These are phyloP conservation scores for Fusarium denticulatum DNA, from an alignment of 2,329 filamentous ascomycete species.

Conservation along the genomic window DNA sequence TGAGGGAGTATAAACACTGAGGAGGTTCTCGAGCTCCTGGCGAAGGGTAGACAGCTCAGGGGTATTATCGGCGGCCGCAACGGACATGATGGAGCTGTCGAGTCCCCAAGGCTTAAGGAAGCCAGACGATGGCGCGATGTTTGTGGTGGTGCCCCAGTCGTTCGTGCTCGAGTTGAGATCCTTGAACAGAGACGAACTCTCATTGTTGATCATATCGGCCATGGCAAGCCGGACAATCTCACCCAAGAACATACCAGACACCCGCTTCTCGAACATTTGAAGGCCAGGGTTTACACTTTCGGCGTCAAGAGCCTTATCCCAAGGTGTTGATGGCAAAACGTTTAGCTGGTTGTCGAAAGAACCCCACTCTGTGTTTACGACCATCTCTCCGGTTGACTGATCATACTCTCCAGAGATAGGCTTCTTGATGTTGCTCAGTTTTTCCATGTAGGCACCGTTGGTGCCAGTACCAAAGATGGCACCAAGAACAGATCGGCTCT, in stretches of 20 bases:
- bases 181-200: slow-evolving; percentile 75
- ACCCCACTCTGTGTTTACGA: slow-evolving; percentile 98
- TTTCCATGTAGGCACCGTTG: slow-evolving; percentile 97
- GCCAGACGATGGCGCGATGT: slow-evolving; percentile 70
- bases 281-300: slow-evolving; percentile 90
- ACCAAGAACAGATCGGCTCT: slow-evolving; percentile 87
- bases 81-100: slow-evolving; percentile 89
- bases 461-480: slow-evolving; percentile 98
- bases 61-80: slow-evolving; percentile 82
- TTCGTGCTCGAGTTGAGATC: slow-evolving; percentile 79
- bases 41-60: slow-evolving; percentile 77
- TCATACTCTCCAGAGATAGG: slow-evolving; percentile 76
- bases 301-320: slow-evolving; percentile 81
- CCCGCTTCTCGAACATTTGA: slow-evolving; percentile 99
- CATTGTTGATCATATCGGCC: slow-evolving; percentile 75
- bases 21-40: slow-evolving; percentile 78
- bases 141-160: slow-evolving; percentile 75
- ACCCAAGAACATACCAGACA: slow-evolving; percentile 97
- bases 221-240: slow-evolving; percentile 88
- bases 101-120: slow-evolving; percentile 87
- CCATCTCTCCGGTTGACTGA: slow-evolving; percentile 87
- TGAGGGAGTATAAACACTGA: slow-evolving; percentile 80
- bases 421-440: slow-evolving; percentile 86
- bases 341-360: slow-evolving; percentile 95
- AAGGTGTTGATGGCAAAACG: slow-evolving; percentile 85